Evolutionary conservation across 768 basidiomycete species (phyloP).

Genomic region (Neoboletus magnificus): DNA sequence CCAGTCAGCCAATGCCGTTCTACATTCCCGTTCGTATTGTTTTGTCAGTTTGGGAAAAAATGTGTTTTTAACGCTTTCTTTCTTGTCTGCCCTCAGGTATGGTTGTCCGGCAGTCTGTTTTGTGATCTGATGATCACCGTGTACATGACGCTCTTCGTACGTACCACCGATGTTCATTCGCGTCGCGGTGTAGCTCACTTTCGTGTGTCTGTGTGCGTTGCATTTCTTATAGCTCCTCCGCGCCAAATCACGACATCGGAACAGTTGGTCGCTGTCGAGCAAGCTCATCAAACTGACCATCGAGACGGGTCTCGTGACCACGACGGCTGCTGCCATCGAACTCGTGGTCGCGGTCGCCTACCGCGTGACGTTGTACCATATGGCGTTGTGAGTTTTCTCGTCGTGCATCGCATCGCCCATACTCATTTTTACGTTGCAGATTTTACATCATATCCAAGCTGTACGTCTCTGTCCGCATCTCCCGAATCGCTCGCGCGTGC

Average conservation of each 20-base stretch:
- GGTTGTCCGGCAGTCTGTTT: conserved; percentile 4
- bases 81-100: neutral
- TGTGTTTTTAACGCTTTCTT: neutral
- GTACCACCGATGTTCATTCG: neutral
- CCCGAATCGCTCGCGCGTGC: neutral
- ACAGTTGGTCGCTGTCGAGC: neutral
- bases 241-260: neutral
- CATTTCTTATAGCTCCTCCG: neutral
- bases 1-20: neutral
- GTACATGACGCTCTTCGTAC: conserved; percentile 6
- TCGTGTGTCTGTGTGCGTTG: too few relatives aligned
- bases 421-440: neutral
- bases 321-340: conserved; percentile 2
- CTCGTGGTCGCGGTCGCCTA: conserved; percentile 5
- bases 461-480: neutral
- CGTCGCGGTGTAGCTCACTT: neutral
- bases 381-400: conserved; percentile 1
- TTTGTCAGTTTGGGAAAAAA: neutral
- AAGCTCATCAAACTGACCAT: conserved; percentile 7
- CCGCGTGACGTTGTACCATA: conserved; percentile 6
- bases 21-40: conserved; percentile 5
- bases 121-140: conserved; percentile 12
- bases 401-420: neutral
- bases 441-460: neutral
- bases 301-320: conserved; percentile 13